phyloP scores from a whole-genome alignment of 208 protist species.

The Crithidia brevicula region DNA sequence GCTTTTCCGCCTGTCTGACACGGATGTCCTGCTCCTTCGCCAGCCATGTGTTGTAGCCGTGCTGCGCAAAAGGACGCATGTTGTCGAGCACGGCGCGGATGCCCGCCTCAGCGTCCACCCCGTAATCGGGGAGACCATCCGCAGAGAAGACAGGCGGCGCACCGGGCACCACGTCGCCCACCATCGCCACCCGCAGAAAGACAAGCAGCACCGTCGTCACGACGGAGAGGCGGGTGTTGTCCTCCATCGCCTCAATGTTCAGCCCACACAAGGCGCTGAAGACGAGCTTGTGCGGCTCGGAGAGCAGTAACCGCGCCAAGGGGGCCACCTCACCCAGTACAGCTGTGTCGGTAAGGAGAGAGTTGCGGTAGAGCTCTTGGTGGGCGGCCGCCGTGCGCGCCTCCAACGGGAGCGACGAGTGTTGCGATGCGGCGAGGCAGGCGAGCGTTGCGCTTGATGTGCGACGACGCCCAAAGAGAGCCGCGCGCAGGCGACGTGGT shows the following conservation, averaged over 20 bases:
- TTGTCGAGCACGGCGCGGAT: conserved; percentile 36
- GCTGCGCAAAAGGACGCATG: conserved; percentile 40
- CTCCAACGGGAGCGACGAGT: neutral
- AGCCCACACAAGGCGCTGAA: conserved; percentile 64
- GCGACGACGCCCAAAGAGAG: conserved; percentile 20
- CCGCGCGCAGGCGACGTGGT: conserved; percentile 31
- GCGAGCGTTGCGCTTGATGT: too few species aligned
- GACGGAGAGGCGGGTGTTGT: conserved; percentile 66
- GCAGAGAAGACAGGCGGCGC: neutral
- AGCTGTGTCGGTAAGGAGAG: conserved; percentile 5
- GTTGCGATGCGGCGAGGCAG: neutral
- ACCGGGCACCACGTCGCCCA: conserved; percentile 23
- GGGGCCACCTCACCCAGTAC: conserved; percentile 38
- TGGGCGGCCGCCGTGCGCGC: neutral
- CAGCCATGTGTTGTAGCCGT: conserved; percentile 46
- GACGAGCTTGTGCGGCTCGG: conserved; percentile 72
- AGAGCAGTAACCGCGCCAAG: conserved; percentile 48
- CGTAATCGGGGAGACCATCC: neutral
- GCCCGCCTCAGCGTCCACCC: conserved; percentile 17
- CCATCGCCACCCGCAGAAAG: conserved; percentile 59
- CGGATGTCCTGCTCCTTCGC: conserved; percentile 15
- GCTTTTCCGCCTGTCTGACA: conserved; percentile 14
- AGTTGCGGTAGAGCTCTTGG: conserved; percentile 23
- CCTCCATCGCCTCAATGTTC: conserved; percentile 69
- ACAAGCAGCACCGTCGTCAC: conserved; percentile 76